A percentile compares a stretch with the other conserved stretches of the same genome.
phyloP scores from a whole-genome alignment of 75 land plant species.

The Picea sitchensis region DNA sequence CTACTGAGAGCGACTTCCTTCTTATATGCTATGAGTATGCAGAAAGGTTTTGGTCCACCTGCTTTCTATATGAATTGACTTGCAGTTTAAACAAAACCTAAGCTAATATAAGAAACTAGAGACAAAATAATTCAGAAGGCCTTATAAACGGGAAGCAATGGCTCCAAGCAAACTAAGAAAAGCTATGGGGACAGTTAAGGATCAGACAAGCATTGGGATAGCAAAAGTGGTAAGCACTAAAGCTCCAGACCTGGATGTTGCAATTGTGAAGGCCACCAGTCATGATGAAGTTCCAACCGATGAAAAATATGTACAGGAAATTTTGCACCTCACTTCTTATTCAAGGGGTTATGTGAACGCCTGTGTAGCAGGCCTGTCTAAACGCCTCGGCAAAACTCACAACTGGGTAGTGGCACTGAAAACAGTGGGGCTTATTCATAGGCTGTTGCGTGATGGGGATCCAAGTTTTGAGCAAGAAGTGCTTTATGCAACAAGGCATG shows the following conservation, averaged over 20 bases:
- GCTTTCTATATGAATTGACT: no score
- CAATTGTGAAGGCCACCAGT: conserved; percentile 46
- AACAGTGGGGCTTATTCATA: conserved; percentile 65
- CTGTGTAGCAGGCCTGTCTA: conserved; percentile 60
- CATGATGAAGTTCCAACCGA: conserved; percentile 38
- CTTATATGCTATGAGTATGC: no score
- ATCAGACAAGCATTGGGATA: conserved; percentile 78
- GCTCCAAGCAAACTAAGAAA: conserved; percentile 60
- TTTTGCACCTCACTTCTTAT: conserved; percentile 40
- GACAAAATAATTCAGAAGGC: no score
- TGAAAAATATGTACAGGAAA: conserved; percentile 37
- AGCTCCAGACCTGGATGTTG: conserved; percentile 90
- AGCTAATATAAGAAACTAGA: no score
- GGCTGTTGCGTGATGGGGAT: conserved; percentile 66
- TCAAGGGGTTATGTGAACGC: conserved; percentile 56
- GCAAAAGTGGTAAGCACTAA: conserved; percentile 76
- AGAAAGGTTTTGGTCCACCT: no score
- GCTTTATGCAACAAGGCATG: conserved; percentile 53
- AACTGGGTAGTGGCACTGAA: conserved; percentile 92
- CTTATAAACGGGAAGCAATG: conserved; percentile 17
- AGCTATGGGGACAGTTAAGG: conserved; percentile 80
- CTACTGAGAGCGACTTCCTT: no score
- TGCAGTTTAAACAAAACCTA: no score
- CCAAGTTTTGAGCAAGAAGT: conserved; percentile 66
- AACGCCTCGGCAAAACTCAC: conserved; percentile 69